Evolutionary conservation across 2,329 filamentous ascomycete species (phyloP).

Genomic region (Fusarium irregulare): DNA sequence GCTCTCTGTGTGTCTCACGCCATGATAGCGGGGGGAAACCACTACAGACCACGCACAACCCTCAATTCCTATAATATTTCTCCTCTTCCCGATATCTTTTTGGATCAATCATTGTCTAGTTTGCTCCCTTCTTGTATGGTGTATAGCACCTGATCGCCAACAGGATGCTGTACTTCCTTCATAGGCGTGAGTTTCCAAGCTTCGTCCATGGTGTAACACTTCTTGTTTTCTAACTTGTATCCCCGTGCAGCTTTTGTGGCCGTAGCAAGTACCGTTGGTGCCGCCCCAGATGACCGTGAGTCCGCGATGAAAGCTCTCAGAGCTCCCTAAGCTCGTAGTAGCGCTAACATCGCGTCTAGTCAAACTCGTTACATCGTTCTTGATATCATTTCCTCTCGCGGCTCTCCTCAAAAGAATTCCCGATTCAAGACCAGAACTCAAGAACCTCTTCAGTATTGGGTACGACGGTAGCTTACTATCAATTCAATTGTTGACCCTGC

Average conservation of each 20-base stretch:
- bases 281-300: constrained; percentile 55
- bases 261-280: constrained; percentile 48
- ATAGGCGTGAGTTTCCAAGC: constrained; percentile 32
- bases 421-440: constrained; percentile 82
- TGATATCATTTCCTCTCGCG: constrained; percentile 92
- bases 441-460: constrained; percentile 89
- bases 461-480: constrained; percentile 52
- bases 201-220: background rate
- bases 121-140: background rate
- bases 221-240: constrained; percentile 23
- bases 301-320: background rate
- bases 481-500: background rate
- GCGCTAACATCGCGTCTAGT: constrained; percentile 65
- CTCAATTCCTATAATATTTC: constrained; percentile 6
- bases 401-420: constrained; percentile 90
- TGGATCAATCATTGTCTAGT: background rate
- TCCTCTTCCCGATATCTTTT: background rate
- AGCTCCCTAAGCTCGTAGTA: constrained; percentile 8
- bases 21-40: constrained; percentile 23
- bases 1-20: constrained; percentile 14
- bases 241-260: constrained; percentile 50
- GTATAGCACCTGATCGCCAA: constrained; percentile 2
- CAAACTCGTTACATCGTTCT: constrained; percentile 90
- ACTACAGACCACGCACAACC: constrained; percentile 4
- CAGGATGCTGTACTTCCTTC: constrained; percentile 38